Evolutionary conservation across 805 yeast species (phyloP).

Genomic region (Metschnikowia aberdeeniae): DNA sequence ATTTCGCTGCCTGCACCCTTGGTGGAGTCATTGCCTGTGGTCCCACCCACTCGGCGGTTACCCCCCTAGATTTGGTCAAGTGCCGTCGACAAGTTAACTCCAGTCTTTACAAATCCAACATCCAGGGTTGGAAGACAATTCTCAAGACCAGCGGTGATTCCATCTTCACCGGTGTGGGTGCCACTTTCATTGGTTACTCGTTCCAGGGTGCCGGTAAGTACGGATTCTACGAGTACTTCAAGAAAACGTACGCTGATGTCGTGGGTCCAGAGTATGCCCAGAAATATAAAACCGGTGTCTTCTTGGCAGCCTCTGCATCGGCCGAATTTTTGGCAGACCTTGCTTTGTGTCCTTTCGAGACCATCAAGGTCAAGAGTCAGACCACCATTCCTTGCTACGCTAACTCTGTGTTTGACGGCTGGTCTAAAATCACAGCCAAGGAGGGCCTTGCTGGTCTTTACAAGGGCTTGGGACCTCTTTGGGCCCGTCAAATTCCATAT

Average conservation of each 20-base stretch:
- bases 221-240: constrained; percentile 91
- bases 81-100: constrained; percentile 89
- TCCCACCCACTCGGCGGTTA: constrained; percentile 90
- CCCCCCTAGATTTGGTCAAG: constrained; percentile 91
- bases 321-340: constrained; percentile 94
- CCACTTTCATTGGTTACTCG: constrained; percentile 89
- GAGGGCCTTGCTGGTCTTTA: constrained; percentile 77
- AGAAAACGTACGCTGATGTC: constrained; percentile 65
- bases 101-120: constrained; percentile 63
- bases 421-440: constrained; percentile 55
- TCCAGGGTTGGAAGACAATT: constrained; percentile 79
- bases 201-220: constrained; percentile 97
- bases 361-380: constrained; percentile 91
- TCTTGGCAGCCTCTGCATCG: constrained; percentile 80
- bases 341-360: constrained; percentile 88
- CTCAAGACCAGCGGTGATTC: constrained; percentile 74
- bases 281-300: constrained; percentile 69
- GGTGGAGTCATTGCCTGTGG: constrained; percentile 92
- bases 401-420: constrained; percentile 57
- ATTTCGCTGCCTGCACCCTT: constrained; percentile 66
- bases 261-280: constrained; percentile 61
- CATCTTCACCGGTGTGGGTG: constrained; percentile 84
- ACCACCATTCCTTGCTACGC: constrained; percentile 89
- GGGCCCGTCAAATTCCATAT: constrained; percentile 98
- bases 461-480: constrained; percentile 85